phyloP scores from a whole-genome alignment of 306 rosid genomes.

The Lotus japonicus region DNA sequence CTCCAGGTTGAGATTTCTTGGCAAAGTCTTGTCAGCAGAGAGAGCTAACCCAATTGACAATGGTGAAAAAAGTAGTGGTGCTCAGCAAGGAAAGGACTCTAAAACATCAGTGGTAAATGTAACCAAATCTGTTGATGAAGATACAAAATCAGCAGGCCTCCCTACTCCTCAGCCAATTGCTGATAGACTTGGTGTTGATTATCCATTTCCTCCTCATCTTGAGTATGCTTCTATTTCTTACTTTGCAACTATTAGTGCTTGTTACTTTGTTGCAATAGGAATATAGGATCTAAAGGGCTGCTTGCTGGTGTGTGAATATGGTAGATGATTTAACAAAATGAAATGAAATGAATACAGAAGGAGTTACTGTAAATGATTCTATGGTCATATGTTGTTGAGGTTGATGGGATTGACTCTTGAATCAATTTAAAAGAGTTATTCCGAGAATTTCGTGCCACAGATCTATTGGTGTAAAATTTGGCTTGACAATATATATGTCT shows the following conservation, averaged over 20 bases:
- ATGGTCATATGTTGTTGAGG: too few species aligned
- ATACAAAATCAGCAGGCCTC: slow-evolving; percentile 34
- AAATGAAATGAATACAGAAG: not conserved
- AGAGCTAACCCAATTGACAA: slow-evolving; percentile 47
- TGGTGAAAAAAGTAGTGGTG: slow-evolving; percentile 18
- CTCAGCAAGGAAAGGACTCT: slow-evolving; percentile 35
- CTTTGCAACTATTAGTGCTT: slow-evolving; percentile 9
- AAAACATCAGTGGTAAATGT: slow-evolving; percentile 16
- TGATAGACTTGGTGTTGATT: slow-evolving; percentile 79
- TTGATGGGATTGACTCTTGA: not conserved
- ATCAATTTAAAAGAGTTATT: not conserved
- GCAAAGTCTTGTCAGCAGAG: slow-evolving; percentile 74
- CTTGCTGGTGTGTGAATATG: not conserved
- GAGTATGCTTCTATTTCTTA: slow-evolving; percentile 47
- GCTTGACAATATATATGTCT: not conserved
- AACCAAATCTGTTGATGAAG: slow-evolving; percentile 34
- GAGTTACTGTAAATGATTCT: not conserved
- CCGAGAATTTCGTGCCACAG: not conserved
- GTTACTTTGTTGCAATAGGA: not conserved
- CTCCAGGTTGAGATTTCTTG: slow-evolving; percentile 74
- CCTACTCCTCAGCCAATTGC: slow-evolving; percentile 67
- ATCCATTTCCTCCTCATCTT: slow-evolving; percentile 86
- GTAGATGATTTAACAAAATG: not conserved
- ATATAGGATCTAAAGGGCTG: not conserved
- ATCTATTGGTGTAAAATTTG: not conserved